phyloP scores from a whole-genome alignment of 768 basidiomycete genomes.

The Tulasnella sp. region DNA sequence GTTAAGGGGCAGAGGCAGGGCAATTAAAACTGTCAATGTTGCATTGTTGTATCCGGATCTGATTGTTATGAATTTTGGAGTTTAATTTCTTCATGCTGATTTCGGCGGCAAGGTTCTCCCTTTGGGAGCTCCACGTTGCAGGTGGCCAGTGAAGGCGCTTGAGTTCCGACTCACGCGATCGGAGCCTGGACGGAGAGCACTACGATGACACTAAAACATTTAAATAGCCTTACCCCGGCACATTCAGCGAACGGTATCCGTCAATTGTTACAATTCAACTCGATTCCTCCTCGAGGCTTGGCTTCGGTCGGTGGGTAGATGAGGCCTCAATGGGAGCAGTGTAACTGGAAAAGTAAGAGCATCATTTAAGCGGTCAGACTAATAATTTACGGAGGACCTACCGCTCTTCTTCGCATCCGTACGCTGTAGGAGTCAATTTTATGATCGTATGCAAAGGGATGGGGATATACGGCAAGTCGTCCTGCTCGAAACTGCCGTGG shows the following conservation, averaged over 20 bases:
- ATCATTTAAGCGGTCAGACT: background rate
- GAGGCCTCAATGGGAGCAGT: conserved; percentile 35
- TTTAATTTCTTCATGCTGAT: too few species aligned
- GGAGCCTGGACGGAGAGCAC: too few species aligned
- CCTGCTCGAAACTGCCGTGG: conserved; percentile 79
- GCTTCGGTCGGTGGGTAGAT: conserved; percentile 35
- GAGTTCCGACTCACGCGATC: too few species aligned
- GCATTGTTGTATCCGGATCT: too few species aligned
- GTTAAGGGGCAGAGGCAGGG: conserved; percentile 24
- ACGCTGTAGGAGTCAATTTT: conserved; percentile 96
- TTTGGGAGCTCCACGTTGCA: too few species aligned
- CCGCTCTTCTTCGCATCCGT: conserved; percentile 98
- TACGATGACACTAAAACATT: too few species aligned
- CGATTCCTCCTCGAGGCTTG: background rate
- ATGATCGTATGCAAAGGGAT: conserved; percentile 97
- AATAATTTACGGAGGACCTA: conserved; percentile 41
- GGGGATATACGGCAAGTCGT: conserved; percentile 95
- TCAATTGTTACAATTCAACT: too few species aligned
- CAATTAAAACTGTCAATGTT: background rate
- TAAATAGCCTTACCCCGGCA: too few species aligned
- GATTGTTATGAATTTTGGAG: too few species aligned
- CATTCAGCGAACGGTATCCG: too few species aligned
- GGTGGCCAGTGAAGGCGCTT: too few species aligned
- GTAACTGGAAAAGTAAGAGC: conserved; percentile 10
- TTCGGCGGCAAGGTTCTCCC: too few species aligned